Percentiles rank a stretch among this genome's conserved stretches.
These are phyloP conservation scores for Glomus cerebriforme DNA, from an alignment of 192 early-diverging fungal genomes.

Conservation along the genomic window DNA sequence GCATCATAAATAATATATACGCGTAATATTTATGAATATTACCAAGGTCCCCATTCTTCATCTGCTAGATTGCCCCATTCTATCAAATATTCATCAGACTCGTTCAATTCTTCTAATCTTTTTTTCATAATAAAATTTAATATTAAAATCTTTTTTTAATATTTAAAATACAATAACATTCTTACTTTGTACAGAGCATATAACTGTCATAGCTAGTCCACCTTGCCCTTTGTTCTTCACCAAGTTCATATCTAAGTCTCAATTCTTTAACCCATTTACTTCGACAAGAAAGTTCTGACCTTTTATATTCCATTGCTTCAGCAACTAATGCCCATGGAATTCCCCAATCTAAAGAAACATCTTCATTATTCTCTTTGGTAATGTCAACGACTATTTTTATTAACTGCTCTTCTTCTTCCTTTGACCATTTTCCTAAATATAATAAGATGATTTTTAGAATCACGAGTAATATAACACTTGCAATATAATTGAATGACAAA, in stretches of 20 bases:
- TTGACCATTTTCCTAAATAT: conserved; percentile 30
- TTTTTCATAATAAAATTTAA: not conserved
- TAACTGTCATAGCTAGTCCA: not conserved
- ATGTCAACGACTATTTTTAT: conserved; percentile 35
- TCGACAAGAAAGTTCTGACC: not conserved
- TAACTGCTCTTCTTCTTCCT: conserved; percentile 34
- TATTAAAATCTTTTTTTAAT: not conserved
- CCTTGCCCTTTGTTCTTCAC: not conserved
- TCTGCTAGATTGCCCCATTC: not conserved
- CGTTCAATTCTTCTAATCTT: not conserved
- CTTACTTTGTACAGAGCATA: not conserved
- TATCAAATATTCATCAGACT: not conserved
- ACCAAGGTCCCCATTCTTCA: conserved; percentile 12
- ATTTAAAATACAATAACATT: not conserved
- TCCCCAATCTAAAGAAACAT: not conserved
- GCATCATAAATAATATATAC: not conserved
- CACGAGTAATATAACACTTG: not conserved
- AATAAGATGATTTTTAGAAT: not conserved
- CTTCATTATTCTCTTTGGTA: not conserved
- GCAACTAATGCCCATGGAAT: conserved; percentile 8
- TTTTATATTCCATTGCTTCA: not conserved
- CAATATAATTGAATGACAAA: not conserved
- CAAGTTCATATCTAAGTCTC: not conserved
- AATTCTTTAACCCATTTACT: conserved; percentile 2
- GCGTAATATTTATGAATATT: not conserved